phyloP scores from a whole-genome alignment of 306 rosid genomes.

The Lupinus albus region DNA sequence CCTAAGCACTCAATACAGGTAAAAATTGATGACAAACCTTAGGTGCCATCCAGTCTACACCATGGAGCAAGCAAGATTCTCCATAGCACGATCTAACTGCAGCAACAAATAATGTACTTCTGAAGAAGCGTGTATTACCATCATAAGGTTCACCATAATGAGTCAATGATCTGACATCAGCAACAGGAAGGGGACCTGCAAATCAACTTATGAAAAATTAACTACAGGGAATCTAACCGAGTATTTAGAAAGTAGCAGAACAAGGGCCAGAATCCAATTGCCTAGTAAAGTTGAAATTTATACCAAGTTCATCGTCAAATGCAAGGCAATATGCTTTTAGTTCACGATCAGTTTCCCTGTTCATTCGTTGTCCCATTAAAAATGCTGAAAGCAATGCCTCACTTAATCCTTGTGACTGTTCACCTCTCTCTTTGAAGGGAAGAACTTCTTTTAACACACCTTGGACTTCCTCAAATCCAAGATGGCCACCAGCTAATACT shows the following conservation, averaged over 20 bases:
- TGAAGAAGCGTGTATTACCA: slow-evolving; percentile 93
- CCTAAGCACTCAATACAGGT: slow-evolving; percentile 7
- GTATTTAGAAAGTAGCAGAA: slow-evolving; percentile 26
- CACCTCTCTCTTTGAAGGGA: slow-evolving; percentile 55
- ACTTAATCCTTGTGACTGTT: slow-evolving; percentile 56
- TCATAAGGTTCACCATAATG: slow-evolving; percentile 97
- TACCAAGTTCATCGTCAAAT: slow-evolving; percentile 91
- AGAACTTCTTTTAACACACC: slow-evolving; percentile 82
- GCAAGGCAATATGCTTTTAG: slow-evolving; percentile 95
- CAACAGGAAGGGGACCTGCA: slow-evolving; percentile 79
- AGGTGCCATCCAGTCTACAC: slow-evolving; percentile 95
- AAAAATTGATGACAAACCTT: slow-evolving; percentile 61
- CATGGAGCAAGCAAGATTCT: slow-evolving; percentile 95
- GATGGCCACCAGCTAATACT: slow-evolving; percentile 93
- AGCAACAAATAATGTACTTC: slow-evolving; percentile 94
- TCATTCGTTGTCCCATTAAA: slow-evolving; percentile 96
- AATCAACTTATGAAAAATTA: slow-evolving; percentile 43
- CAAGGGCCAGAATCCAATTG: slow-evolving; percentile 26
- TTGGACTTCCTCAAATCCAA: slow-evolving; percentile 94
- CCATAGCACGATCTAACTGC: slow-evolving; percentile 91
- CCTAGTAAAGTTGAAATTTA: slow-evolving; percentile 35
- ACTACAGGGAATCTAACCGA: background rate
- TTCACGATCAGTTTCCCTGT: slow-evolving; percentile 91
- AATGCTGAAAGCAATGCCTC: slow-evolving; percentile 90
- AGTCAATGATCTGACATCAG: slow-evolving; percentile 87